A percentile compares a stretch with the other conserved stretches of the same genome.
These are phyloP conservation scores for Gaeumannomyces tritici DNA, from an alignment of 2,329 filamentous ascomycete species.

Conservation along the genomic window DNA sequence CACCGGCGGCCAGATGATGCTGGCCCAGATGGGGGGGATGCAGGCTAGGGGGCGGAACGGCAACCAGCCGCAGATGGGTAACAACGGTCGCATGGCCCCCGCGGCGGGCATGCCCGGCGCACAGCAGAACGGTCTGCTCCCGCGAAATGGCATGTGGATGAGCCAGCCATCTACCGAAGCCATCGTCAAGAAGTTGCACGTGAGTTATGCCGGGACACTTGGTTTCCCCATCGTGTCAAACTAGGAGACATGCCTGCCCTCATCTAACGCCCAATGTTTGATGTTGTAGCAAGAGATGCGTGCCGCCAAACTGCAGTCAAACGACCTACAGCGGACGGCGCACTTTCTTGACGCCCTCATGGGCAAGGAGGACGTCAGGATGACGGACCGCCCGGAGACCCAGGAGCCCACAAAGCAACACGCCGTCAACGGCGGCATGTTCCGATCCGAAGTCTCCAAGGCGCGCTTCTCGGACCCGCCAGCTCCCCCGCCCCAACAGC, in stretches of 20 bases:
- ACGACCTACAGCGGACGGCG: conserved; percentile 74
- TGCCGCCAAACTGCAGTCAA: conserved; percentile 75
- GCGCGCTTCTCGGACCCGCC: conserved; percentile 86
- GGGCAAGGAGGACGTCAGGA: conserved; percentile 58
- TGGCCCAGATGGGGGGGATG: conserved; percentile 51
- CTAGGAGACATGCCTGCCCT: conserved; percentile 11
- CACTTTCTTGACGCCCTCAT: conserved; percentile 73
- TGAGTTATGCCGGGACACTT: conserved; percentile 41
- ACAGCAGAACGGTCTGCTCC: conserved; percentile 50
- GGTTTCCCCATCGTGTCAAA: conserved; percentile 5
- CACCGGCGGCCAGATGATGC: conserved; percentile 63
- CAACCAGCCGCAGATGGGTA: conserved; percentile 54
- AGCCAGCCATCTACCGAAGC: conserved; percentile 89
- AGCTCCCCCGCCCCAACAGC: conserved; percentile 86
- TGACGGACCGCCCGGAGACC: conserved; percentile 40
- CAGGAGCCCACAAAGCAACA: conserved; percentile 37
- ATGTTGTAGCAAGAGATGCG: conserved; percentile 73
- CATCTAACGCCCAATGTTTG: conserved; percentile 6
- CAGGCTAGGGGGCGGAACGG: conserved; percentile 62
- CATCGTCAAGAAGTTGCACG: conserved; percentile 79
- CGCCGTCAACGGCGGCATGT: conserved; percentile 41
- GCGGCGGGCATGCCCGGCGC: conserved; percentile 34
- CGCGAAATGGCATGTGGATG: conserved; percentile 77
- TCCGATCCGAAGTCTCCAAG: conserved; percentile 61
- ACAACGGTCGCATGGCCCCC: conserved; percentile 51